These are phyloP conservation scores for Phytophthora fragariae DNA, from an alignment of 352 stramenopile species.

Conservation along the genomic window DNA sequence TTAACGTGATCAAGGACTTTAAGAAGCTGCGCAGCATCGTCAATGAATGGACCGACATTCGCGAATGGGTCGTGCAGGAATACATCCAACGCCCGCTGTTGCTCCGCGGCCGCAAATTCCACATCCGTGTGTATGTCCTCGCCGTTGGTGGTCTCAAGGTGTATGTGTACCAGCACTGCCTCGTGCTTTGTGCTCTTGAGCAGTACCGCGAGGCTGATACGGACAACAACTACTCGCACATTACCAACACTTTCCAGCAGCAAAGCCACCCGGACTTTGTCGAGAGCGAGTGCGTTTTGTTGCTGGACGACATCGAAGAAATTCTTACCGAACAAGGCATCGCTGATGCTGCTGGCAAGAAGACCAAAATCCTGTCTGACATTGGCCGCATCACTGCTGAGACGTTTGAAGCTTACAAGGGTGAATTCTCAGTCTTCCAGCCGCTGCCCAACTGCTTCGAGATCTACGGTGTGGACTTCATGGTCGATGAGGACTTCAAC, in stretches of 20 bases:
- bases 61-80: slow-evolving; percentile 70
- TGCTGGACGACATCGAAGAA: slow-evolving; percentile 63
- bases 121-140: slow-evolving; percentile 73
- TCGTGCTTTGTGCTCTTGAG: slow-evolving; percentile 65
- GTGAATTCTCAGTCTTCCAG: slow-evolving; percentile 79
- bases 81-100: slow-evolving; percentile 66
- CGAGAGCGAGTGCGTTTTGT: slow-evolving; percentile 72
- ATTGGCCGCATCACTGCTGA: slow-evolving; percentile 71
- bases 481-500: slow-evolving; percentile 75
- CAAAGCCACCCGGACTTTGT: slow-evolving; percentile 72
- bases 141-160: slow-evolving; percentile 67
- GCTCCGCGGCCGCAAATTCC: slow-evolving; percentile 72
- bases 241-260: slow-evolving; percentile 85
- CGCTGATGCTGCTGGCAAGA: slow-evolving; percentile 44
- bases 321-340: slow-evolving; percentile 60
- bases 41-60: slow-evolving; percentile 73
- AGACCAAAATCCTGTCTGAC: slow-evolving; percentile 64
- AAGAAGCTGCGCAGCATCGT: slow-evolving; percentile 68
- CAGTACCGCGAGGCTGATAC: slow-evolving; percentile 54
- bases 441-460: slow-evolving; percentile 79
- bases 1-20: slow-evolving; percentile 69
- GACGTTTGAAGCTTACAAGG: slow-evolving; percentile 75
- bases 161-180: slow-evolving; percentile 74
- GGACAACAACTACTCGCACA: slow-evolving; percentile 72
- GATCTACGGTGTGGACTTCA: slow-evolving; percentile 81